Evolutionary conservation across 1,284 basidiomycete species (phyloP).

Genomic region (Fomitopsis palustris): DNA sequence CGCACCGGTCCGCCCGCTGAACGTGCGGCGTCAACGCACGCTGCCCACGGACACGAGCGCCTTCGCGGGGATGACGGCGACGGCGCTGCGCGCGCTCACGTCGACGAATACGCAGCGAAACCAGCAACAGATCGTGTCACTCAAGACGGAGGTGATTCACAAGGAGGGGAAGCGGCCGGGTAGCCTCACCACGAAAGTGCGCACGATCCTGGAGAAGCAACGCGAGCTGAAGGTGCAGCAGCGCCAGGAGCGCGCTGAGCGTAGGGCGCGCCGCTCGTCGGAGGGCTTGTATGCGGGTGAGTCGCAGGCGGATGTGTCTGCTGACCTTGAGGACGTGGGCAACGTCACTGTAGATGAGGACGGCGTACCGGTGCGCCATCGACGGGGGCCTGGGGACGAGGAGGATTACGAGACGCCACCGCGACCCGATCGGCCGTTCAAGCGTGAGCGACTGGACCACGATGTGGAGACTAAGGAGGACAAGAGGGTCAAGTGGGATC

Average conservation of each 20-base stretch:
- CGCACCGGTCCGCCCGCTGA: slow-evolving; percentile 29
- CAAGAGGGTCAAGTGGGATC: slow-evolving; percentile 79
- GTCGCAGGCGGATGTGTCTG: slow-evolving; percentile 23
- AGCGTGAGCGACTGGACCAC: slow-evolving; percentile 35
- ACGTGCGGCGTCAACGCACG: slow-evolving; percentile 34
- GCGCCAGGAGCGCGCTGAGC: slow-evolving; percentile 62
- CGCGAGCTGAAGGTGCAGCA: slow-evolving; percentile 63
- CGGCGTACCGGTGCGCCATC: slow-evolving; percentile 37
- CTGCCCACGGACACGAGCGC: slow-evolving; percentile 37
- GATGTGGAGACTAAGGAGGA: slow-evolving; percentile 25
- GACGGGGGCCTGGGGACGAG: slow-evolving; percentile 73
- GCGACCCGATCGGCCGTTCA: slow-evolving; percentile 33
- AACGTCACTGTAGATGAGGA: slow-evolving; percentile 28
- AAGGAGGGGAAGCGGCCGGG: slow-evolving; percentile 72
- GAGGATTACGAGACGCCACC: slow-evolving; percentile 75
- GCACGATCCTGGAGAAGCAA: slow-evolving; percentile 67
- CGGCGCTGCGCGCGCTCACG: slow-evolving; percentile 66
- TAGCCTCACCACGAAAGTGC: slow-evolving; percentile 73
- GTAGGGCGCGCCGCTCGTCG: slow-evolving; percentile 50
- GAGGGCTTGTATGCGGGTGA: slow-evolving; percentile 27
- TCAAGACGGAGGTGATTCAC: slow-evolving; percentile 66
- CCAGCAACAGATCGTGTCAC: slow-evolving; percentile 55
- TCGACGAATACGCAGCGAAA: slow-evolving; percentile 67
- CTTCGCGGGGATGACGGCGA: slow-evolving; percentile 61
- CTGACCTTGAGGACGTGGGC: slow-evolving; percentile 11